These are phyloP conservation scores for Passiflora organensis DNA, from an alignment of 345 rosid genomes.

Conservation along the genomic window DNA sequence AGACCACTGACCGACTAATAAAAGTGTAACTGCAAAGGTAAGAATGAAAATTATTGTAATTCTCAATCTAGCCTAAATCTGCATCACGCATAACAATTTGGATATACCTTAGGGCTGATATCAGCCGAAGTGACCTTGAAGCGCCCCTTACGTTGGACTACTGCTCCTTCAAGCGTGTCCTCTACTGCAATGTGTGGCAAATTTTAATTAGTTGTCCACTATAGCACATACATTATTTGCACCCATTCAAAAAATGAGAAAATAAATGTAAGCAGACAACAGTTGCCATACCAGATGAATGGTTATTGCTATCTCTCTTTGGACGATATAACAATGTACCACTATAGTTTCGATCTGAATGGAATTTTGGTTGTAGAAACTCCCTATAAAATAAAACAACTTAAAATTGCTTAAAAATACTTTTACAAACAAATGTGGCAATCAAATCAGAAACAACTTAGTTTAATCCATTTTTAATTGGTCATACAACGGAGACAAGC, in stretches of 20 bases:
- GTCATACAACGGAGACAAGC: conserved; percentile 17
- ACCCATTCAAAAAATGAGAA: not conserved
- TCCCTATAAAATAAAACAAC: conserved; percentile 49
- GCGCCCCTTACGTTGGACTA: conserved; percentile 82
- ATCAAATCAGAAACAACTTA: too few relatives aligned
- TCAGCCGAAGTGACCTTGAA: conserved; percentile 85
- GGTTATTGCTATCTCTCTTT: conserved; percentile 58
- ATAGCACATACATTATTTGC: conserved; percentile 12
- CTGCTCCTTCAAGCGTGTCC: conserved; percentile 68
- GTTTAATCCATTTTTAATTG: not conserved
- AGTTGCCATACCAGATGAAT: conserved; percentile 39
- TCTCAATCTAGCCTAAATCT: conserved; percentile 6
- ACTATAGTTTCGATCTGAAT: conserved; percentile 61
- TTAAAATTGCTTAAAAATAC: conserved; percentile 14
- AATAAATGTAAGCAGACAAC: not conserved
- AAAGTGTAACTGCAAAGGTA: too few relatives aligned
- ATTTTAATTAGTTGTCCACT: conserved; percentile 2
- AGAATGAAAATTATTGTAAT: too few relatives aligned
- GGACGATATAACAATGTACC: conserved; percentile 61
- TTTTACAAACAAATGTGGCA: conserved; percentile 8
- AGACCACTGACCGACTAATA: too few relatives aligned
- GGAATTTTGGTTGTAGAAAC: conserved; percentile 47
- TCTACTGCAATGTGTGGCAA: conserved; percentile 40
- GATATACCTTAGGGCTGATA: conserved; percentile 78
- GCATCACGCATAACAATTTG: not conserved